A percentile compares a stretch with the other conserved stretches of the same genome.
These are phyloP conservation scores for Colletotrichum sansevieriae DNA, from an alignment of 2,329 filamentous ascomycete genomes.

Conservation along the genomic window DNA sequence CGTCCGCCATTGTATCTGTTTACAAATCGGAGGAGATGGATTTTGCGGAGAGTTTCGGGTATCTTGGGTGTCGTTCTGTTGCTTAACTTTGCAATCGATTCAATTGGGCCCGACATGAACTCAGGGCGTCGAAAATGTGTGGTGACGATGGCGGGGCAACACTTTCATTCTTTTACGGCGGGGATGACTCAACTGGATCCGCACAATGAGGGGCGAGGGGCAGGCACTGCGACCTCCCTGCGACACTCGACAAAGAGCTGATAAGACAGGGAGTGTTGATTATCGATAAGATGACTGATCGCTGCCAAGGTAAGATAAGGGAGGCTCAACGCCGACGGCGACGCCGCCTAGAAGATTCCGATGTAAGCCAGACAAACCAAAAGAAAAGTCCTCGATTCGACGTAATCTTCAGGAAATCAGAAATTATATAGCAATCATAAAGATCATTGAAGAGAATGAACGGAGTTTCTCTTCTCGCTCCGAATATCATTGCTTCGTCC, in stretches of 20 bases:
- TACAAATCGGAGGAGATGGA: not conserved
- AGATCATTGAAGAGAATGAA: not conserved
- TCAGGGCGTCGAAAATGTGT: conserved; percentile 29
- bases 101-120: conserved; percentile 23
- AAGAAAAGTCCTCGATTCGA: not conserved
- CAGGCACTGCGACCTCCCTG: conserved; percentile 11
- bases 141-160: conserved; percentile 38
- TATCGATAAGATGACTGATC: not conserved
- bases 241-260: conserved; percentile 12
- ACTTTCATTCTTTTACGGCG: conserved; percentile 32
- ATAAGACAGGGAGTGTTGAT: conserved; percentile 14
- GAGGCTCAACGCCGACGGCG: not conserved
- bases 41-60: rapidly evolving
- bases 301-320: not conserved
- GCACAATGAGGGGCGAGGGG: conserved; percentile 31
- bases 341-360: conserved; percentile 2
- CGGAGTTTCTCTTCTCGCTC: not conserved
- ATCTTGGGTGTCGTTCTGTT: not conserved
- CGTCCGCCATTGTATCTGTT: conserved; percentile 59
- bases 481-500: not conserved
- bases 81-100: not conserved
- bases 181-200: conserved; percentile 39
- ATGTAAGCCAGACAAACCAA: not conserved
- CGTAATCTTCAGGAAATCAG: too few relatives aligned
- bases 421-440: too few relatives aligned